Evolutionary conservation across 257 asterid species (phyloP).

Genomic region (Salvia rosmarinus): DNA sequence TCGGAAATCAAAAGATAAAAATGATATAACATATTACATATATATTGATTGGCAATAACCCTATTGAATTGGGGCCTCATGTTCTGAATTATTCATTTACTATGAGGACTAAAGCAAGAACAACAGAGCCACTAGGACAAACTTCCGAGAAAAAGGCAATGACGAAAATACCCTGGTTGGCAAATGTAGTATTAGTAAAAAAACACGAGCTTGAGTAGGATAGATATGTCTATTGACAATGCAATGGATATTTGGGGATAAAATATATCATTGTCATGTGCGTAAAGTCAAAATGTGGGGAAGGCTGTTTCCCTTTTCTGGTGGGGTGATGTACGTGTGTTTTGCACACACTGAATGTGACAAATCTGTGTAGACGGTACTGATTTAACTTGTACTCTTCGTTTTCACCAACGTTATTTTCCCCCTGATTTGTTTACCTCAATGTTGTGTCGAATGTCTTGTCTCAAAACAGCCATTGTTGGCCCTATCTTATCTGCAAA

Average conservation of each 20-base stretch:
- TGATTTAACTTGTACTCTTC: neutral
- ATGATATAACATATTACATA: no score
- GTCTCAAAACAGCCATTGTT: conserved; percentile 90
- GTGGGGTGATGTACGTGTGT: conserved; percentile 54
- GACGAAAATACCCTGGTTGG: conserved; percentile 9
- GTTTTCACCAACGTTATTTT: no score
- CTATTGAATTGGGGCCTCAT: neutral
- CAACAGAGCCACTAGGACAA: no score
- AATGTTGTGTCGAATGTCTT: conserved; percentile 74
- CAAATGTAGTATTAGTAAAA: neutral
- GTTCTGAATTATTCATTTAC: no score
- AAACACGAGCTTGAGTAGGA: neutral
- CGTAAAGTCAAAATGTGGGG: conserved; percentile 39
- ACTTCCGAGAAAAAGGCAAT: no score
- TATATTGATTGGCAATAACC: no score
- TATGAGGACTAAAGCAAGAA: no score
- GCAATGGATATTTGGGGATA: neutral
- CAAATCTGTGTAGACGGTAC: conserved; percentile 7
- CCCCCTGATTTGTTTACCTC: conserved; percentile 59
- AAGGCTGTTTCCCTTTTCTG: conserved; percentile 5
- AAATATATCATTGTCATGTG: neutral
- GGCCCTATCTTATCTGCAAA: conserved; percentile 97
- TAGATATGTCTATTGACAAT: conserved; percentile 20
- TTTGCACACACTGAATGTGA: conserved; percentile 48
- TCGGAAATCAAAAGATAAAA: no score